Percentiles rank a stretch among this genome's conserved stretches.
phyloP scores from a whole-genome alignment of 176 grass and related monocot species.

The Canna indica region DNA sequence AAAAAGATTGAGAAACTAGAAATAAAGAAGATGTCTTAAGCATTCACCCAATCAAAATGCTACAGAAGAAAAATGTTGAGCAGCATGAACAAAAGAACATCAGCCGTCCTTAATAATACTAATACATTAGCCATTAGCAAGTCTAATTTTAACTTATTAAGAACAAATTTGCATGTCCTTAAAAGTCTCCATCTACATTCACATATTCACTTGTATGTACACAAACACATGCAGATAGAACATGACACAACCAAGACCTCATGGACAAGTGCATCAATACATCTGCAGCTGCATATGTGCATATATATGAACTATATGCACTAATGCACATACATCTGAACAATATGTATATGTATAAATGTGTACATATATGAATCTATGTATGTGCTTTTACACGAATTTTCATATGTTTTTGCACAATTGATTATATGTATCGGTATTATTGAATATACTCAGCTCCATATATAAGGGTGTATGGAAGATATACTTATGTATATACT shows the following conservation, averaged over 20 bases:
- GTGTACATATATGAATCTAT: neutral
- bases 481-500: no score
- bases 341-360: neutral
- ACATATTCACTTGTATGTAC: neutral
- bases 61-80: neutral
- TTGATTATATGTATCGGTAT: neutral
- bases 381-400: neutral
- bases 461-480: no score
- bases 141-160: no score
- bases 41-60: neutral
- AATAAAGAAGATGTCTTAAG: neutral
- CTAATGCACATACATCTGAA: neutral
- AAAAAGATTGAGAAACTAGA: neutral
- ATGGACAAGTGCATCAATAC: neutral
- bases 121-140: no score
- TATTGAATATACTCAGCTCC: no score
- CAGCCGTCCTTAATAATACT: neutral
- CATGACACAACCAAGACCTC: neutral
- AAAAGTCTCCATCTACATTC: no score
- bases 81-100: neutral
- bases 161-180: no score
- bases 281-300: neutral
- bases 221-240: neutral
- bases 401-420: neutral
- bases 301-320: neutral